phyloP scores from a whole-genome alignment of 2,329 filamentous ascomycete species.

The Cytospora leucostoma region DNA sequence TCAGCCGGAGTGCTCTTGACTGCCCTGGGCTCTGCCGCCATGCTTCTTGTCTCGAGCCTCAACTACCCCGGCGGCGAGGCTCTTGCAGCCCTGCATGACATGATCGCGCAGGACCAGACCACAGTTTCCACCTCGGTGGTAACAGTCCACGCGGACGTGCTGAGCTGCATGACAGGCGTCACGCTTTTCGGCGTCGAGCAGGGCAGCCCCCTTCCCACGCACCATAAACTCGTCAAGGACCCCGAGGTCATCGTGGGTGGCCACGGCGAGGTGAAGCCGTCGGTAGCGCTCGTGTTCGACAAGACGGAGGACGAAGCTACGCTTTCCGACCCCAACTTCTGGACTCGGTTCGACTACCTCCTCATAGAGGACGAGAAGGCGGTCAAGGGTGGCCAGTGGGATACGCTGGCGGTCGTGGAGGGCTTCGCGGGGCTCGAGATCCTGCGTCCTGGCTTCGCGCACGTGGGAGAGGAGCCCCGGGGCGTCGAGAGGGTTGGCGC shows the following conservation, averaged over 20 bases:
- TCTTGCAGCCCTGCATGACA: constrained; percentile 54
- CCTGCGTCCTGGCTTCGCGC: constrained; percentile 47
- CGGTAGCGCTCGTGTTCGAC: constrained; percentile 49
- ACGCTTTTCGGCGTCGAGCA: constrained; percentile 61
- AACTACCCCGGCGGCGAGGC: constrained; percentile 94
- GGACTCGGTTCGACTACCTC: constrained; percentile 65
- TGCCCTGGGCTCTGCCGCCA: constrained; percentile 60
- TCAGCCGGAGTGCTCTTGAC: constrained; percentile 60
- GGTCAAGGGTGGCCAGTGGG: constrained; percentile 55
- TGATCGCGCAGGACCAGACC: constrained; percentile 38
- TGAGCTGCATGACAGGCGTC: constrained; percentile 71
- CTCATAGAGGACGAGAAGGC: constrained; percentile 55
- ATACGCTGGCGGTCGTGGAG: constrained; percentile 56
- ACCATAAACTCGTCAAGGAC: constrained; percentile 34
- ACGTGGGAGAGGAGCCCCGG: constrained; percentile 28
- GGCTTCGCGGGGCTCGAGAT: constrained; percentile 63
- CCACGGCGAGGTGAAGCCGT: constrained; percentile 9
- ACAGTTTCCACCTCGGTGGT: constrained; percentile 39
- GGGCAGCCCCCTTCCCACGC: constrained; percentile 39
- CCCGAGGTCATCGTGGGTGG: constrained; percentile 9
- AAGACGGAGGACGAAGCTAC: constrained; percentile 59
- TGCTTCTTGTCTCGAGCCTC: constrained; percentile 78
- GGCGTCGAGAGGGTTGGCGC: constrained; percentile 46
- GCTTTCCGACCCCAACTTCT: constrained; percentile 56
- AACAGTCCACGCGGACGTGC: constrained; percentile 63